A percentile compares a stretch with the other conserved stretches of the same genome.
Conservation (phyloP, 108 stramenopile genomes). For the Nitzschia sp. region DNA sequence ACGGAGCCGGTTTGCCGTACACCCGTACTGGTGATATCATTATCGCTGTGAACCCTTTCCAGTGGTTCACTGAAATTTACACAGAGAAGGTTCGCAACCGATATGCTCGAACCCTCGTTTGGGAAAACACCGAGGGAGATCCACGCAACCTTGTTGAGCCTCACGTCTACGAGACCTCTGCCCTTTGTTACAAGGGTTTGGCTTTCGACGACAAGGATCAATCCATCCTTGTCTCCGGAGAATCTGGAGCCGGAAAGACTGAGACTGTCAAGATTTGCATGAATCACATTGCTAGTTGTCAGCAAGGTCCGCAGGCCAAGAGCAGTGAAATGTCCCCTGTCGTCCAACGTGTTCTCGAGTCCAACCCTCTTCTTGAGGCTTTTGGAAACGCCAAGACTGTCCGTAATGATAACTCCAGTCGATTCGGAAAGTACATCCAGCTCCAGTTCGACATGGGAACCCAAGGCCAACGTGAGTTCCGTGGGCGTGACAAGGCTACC, state of each 20-base stretch:
- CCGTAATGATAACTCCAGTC: constrained; percentile 82
- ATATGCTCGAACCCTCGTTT: constrained; percentile 73
- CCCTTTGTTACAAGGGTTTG: constrained; percentile 75
- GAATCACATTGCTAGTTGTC: constrained; percentile 82
- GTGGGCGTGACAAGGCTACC: constrained; percentile 55
- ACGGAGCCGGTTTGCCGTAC: constrained; percentile 75
- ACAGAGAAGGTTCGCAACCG: constrained; percentile 65
- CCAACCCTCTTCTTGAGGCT: constrained; percentile 88
- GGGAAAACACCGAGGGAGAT: constrained; percentile 42
- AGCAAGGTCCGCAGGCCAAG: constrained; percentile 41
- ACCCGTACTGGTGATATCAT: constrained; percentile 92
- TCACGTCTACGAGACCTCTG: constrained; percentile 83
- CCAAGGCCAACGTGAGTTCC: constrained; percentile 43
- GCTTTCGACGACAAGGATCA: constrained; percentile 68
- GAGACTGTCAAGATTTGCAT: constrained; percentile 93
- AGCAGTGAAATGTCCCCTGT: constrained; percentile 31
- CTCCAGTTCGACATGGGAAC: constrained; percentile 68
- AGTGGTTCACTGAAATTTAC: constrained; percentile 80
- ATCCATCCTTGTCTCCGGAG: constrained; percentile 87
- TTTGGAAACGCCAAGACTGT: constrained; percentile 90
- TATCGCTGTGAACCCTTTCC: constrained; percentile 95
- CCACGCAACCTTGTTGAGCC: constrained; percentile 52
- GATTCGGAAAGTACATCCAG: constrained; percentile 88
- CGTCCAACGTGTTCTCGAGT: constrained; percentile 69
- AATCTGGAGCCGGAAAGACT: constrained; percentile 93